Evolutionary conservation across 805 yeast species (phyloP).

Genomic region (Blastobotrys americana): DNA sequence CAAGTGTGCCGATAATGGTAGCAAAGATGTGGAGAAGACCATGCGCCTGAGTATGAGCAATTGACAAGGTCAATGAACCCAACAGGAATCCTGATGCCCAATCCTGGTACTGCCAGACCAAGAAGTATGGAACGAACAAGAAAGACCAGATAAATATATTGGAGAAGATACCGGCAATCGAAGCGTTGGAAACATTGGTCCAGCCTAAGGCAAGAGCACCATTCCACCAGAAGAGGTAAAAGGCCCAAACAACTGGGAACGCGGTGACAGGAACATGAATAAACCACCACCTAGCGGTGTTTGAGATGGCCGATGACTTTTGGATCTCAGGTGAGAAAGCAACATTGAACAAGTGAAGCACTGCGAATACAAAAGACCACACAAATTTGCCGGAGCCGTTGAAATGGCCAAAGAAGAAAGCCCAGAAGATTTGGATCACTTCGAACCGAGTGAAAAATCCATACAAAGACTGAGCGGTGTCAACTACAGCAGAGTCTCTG

Average conservation of each 20-base stretch:
- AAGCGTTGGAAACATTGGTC: conserved; percentile 23
- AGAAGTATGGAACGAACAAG: conserved; percentile 53
- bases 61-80: conserved; percentile 51
- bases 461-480: conserved; percentile 1
- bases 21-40: conserved; percentile 6
- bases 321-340: conserved; percentile 26
- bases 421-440: conserved; percentile 4
- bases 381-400: neutral
- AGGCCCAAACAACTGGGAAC: conserved; percentile 66
- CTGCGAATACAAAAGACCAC: conserved; percentile 1
- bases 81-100: conserved; percentile 61
- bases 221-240: conserved; percentile 74
- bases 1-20: conserved; percentile 1
- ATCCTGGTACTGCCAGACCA: conserved; percentile 56
- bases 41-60: conserved; percentile 34
- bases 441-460: conserved; percentile 2
- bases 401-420: neutral
- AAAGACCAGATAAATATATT: conserved; percentile 75
- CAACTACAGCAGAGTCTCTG: conserved; percentile 1
- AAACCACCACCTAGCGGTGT: conserved; percentile 45
- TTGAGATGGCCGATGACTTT: conserved; percentile 51
- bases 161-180: conserved; percentile 56
- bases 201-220: conserved; percentile 58
- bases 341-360: neutral
- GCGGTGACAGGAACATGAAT: conserved; percentile 64